Evolutionary conservation across 129 eudicot genomes (phyloP), one percentile per base, ranked within the genome.

Genomic region (Apium graveolens): DNA sequence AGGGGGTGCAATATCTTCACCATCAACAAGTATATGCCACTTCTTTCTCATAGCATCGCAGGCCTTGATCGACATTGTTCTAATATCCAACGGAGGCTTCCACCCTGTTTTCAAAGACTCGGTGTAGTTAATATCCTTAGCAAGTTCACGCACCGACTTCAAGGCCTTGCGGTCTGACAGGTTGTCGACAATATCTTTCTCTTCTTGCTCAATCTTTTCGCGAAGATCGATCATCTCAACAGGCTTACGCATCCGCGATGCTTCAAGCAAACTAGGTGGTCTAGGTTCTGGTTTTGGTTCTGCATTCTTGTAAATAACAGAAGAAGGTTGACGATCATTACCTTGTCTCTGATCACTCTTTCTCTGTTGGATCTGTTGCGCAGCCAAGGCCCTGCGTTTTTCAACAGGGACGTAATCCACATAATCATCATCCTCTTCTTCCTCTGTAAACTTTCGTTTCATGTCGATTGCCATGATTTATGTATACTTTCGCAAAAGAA

Each of bases 121-220:
- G 14, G 51, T 46, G 51, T 46, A 46, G 20, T 48, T 48, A 0
- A 91, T 89, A 7, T 97, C 93, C 62, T 91, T 91, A 0, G 97
- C 98, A 27, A 89, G 86, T 74, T 94, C 97, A 20, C 89, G 88
- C 57, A 94, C 96, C 0, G 93, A 88, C 93, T 85, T 86, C 39
- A 94, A 80, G 1, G 88, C 81, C 41, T 91, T 93, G 70, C 89
- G 41, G 55, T 91, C 92, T 0, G 93, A 93, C 5, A 91, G 76
- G 81, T 91, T 73, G 46, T 93, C 97, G 51, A 93, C 90, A 89
- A 93, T 89, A 69, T 89, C 96, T 81, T 91, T 91, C 74, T 94
- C 97, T 69, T 89, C 90, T 44, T 76, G 85, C 11, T 86, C 91
- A 7, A 87, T 83, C 63, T 94, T 89, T 87, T 91, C 89, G 3